Percentiles rank a stretch among this genome's conserved stretches.
Evolutionary conservation across 1,284 basidiomycete species (phyloP).

Genomic region (Leccinum solheimii): DNA sequence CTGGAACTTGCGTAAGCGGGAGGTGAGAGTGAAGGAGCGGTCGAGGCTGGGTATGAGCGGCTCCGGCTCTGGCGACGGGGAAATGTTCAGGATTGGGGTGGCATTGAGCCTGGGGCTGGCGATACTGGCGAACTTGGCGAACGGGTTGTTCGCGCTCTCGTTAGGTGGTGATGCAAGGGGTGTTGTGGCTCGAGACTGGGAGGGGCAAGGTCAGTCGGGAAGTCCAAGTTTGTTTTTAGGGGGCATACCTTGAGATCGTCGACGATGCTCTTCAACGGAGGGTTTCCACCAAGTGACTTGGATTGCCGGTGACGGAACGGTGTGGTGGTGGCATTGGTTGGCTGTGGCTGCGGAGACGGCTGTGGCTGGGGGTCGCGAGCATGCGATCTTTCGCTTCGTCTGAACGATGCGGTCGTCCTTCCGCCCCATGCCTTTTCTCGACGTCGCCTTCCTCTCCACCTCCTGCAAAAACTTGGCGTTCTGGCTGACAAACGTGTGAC

Average conservation of each 20-base stretch:
- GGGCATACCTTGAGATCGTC: conserved; percentile 65
- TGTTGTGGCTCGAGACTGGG: conserved; percentile 42
- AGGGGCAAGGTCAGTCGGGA: neutral
- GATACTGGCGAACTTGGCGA: conserved; percentile 39
- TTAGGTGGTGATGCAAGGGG: conserved; percentile 40
- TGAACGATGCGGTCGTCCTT: no score
- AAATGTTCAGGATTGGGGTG: conserved; percentile 1
- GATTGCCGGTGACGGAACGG: conserved; percentile 23
- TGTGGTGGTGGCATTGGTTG: neutral
- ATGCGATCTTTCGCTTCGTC: neutral
- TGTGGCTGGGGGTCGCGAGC: conserved; percentile 7
- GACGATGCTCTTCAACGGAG: conserved; percentile 66
- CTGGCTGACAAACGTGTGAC: no score
- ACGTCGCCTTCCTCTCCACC: no score
- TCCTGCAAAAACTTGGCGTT: no score
- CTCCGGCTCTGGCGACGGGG: conserved; percentile 27
- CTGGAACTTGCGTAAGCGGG: conserved; percentile 38
- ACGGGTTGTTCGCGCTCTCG: conserved; percentile 42
- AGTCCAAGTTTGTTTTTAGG: neutral
- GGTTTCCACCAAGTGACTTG: conserved; percentile 18
- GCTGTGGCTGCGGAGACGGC: neutral
- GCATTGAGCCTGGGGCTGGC: conserved; percentile 15
- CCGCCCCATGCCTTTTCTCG: no score
- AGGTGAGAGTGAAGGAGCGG: conserved; percentile 27
- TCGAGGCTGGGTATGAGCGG: conserved; percentile 23